Percentiles rank a stretch among this genome's conserved stretches.
These are phyloP conservation scores for Aspergillus cavernicola DNA, from an alignment of 495 filamentous ascomycete species.

Conservation along the genomic window DNA sequence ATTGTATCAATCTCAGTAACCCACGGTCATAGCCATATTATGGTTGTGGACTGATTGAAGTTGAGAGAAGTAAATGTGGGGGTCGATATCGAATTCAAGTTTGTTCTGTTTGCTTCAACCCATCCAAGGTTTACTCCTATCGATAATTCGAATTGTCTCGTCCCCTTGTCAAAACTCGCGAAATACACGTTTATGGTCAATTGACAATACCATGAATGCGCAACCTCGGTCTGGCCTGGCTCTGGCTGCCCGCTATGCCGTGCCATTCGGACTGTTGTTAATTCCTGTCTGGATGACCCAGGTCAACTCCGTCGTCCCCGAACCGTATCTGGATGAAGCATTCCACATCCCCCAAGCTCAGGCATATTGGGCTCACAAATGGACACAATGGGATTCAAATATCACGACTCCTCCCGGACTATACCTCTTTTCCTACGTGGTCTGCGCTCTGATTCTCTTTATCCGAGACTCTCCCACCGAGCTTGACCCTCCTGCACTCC, in stretches of 20 bases:
- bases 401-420: constrained; percentile 94
- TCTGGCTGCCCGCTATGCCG: constrained; percentile 39
- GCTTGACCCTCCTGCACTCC: constrained; percentile 35
- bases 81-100: constrained; percentile 13
- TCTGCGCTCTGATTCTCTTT: constrained; percentile 31
- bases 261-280: constrained; percentile 40
- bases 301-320: constrained; percentile 53
- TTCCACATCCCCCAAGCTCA: constrained; percentile 95
- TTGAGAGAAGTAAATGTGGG: not conserved
- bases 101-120: constrained; percentile 40
- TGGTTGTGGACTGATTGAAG: not conserved
- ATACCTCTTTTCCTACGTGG: constrained; percentile 55
- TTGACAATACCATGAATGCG: constrained; percentile 33
- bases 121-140: too few species aligned
- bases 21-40: not conserved
- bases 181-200: too few species aligned
- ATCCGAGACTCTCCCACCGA: constrained; percentile 39
- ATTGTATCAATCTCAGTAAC: not conserved
- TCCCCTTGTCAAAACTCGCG: too few species aligned
- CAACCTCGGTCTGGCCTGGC: constrained; percentile 34
- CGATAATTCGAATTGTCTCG: too few species aligned
- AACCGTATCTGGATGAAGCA: constrained; percentile 90
- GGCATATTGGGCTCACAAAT: constrained; percentile 73
- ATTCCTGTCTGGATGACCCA: constrained; percentile 38
- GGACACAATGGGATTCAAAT: constrained; percentile 84